Base-by-base conservation (phyloP, 2,329 filamentous ascomycete species). In the Dactylonectria estremocensis region DNA sequence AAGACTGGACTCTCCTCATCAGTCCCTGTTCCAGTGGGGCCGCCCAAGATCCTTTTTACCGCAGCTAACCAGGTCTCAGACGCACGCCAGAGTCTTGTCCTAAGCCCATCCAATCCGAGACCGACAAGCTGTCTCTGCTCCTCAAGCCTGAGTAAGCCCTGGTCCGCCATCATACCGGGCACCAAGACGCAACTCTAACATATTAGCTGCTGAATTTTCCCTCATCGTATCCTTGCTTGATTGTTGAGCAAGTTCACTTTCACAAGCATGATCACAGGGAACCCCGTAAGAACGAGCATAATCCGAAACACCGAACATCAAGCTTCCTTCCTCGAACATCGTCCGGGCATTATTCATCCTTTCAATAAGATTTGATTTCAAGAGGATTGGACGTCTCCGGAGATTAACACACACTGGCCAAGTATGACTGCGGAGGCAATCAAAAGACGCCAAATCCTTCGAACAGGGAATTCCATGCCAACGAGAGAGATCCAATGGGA, bases 61-160 rank as follows among this genome's bases (percentile, higher is more conserved):
- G 50, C 50, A 53, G 16, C 50, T 53, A 18, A 53, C 50, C 35
- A 31, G 50, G 50, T 35, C 50, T 53, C 18, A 22, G 45, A 46
- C 45, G 45, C 45, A 46, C 45, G 18, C 45, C 50, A 53, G 50
- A 18, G 28, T 24, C 24, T 52, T 52, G 24, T 5, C 9, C 50
- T 28, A 35, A 53, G 20, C 31, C 18, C 31, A 33, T 13, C 50
- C 50, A 37, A 53, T 53, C 50, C 50, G 31, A 20, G 10, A n/a
- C 31, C 50, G 33, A 31, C 11, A 37, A 11, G n/a, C n/a, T 53
- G 50, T 53, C 31, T 28, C 50, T 53, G 50, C 50, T 53, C 20
- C 18, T n/a, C 20, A 53, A 37, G 24, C n/a, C 31, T 53, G 50
- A 31, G n/a, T 53, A 35, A 35, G 18, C 50, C 31, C 35, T 53